A percentile compares a stretch with the other conserved stretches of the same genome.
Conservation (phyloP, 495 filamentous ascomycete species). For the Aspergillus affinis region DNA sequence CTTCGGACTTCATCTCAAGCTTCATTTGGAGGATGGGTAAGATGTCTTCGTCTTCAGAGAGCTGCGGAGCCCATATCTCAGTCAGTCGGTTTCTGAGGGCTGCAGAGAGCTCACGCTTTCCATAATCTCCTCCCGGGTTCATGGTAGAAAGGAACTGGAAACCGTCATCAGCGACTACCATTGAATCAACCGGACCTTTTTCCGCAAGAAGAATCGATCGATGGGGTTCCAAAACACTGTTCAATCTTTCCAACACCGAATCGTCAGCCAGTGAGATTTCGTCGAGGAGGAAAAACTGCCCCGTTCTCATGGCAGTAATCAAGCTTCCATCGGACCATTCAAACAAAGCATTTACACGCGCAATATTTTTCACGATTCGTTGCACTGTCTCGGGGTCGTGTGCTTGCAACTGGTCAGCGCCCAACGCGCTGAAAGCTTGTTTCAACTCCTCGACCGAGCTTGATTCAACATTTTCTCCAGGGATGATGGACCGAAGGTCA, state of each 20-base stretch:
- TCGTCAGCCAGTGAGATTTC: conserved; percentile 98
- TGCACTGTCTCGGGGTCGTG: conserved; percentile 51
- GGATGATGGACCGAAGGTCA: conserved; percentile 56
- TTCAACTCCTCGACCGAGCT: conserved; percentile 48
- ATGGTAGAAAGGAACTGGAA: conserved; percentile 98
- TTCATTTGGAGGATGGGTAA: conserved; percentile 81
- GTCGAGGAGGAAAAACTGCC: conserved; percentile 88
- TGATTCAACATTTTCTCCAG: conserved; percentile 26
- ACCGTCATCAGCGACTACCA: conserved; percentile 71
- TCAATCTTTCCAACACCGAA: conserved; percentile 92
- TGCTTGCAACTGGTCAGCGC: conserved; percentile 25
- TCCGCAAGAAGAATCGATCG: conserved; percentile 88
- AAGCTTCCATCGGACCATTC: conserved; percentile 96
- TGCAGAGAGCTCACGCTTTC: conserved; percentile 93
- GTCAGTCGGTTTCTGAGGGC: conserved; percentile 96
- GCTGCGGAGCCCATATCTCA: conserved; percentile 93
- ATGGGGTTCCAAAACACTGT: conserved; percentile 92
- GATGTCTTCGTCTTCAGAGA: conserved; percentile 78
- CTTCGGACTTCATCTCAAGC: conserved; percentile 54
- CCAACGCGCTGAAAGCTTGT: conserved; percentile 44
- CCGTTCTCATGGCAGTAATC: conserved; percentile 91
- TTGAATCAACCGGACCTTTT: conserved; percentile 80
- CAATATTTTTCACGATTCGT: conserved; percentile 58
- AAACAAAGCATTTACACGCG: conserved; percentile 77
- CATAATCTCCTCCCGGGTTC: conserved; percentile 98